Conservation (phyloP, 306 rosid genomes). For the Quercus parvula region DNA sequence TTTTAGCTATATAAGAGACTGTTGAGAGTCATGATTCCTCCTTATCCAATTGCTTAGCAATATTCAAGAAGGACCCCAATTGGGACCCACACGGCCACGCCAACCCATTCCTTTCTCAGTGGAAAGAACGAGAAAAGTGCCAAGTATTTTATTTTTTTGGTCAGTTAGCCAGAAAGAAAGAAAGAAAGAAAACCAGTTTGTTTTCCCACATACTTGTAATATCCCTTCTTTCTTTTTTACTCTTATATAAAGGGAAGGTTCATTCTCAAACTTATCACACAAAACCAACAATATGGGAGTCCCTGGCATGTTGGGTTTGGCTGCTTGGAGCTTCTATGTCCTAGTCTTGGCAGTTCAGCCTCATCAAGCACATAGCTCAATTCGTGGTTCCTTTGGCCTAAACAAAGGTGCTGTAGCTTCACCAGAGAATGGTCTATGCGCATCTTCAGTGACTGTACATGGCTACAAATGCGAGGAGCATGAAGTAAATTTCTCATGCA, state of each 20-base stretch:
- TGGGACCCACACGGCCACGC: conserved; percentile 18
- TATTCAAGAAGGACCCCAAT: not conserved
- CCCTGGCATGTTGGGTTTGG: conserved; percentile 14
- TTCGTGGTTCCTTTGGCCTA: conserved; percentile 20
- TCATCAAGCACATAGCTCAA: conserved; percentile 23
- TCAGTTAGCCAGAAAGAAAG: not conserved
- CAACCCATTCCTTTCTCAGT: not conserved
- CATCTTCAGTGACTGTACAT: conserved; percentile 43
- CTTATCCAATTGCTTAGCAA: not conserved
- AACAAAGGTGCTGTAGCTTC: conserved; percentile 9
- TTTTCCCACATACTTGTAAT: conserved; percentile 23
- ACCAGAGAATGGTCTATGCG: conserved; percentile 51
- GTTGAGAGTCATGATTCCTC: not conserved
- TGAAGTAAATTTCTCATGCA: conserved; percentile 31
- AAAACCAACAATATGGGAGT: conserved; percentile 33
- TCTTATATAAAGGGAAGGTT: not conserved
- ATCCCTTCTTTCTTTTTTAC: not conserved
- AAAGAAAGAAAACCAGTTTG: not conserved
- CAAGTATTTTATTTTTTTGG: not conserved
- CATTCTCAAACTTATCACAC: not conserved
- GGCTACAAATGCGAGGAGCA: conserved; percentile 88
- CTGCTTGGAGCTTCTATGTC: conserved; percentile 24
- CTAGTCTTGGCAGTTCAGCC: conserved; percentile 14
- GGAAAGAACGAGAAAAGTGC: conserved; percentile 1
- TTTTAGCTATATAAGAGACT: not conserved